These are phyloP conservation scores for Cicer cuneatum DNA, from an alignment of 306 rosid genomes.

Conservation along the genomic window DNA sequence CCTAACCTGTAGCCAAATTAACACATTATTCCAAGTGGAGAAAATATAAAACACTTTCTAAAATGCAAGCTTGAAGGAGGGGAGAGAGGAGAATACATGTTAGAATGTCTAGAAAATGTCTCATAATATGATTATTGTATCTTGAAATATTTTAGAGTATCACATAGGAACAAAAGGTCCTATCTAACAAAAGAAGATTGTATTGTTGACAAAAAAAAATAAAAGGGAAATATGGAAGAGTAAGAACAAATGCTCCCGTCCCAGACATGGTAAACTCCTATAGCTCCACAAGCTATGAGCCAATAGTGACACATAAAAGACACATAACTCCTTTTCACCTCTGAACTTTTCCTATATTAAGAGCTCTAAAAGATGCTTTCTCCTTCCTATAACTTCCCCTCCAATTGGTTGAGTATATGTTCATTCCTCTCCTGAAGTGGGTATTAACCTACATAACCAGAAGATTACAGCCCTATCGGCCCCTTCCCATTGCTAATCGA, in stretches of 20 bases:
- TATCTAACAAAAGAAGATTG: not conserved
- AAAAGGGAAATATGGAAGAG: not conserved
- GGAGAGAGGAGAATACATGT: not conserved
- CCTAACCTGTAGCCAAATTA: constrained; percentile 56
- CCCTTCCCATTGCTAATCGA: not conserved
- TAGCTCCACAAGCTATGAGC: not conserved
- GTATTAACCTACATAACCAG: not conserved
- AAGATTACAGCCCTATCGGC: not conserved
- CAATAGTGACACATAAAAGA: not conserved
- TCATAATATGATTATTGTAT: not conserved
- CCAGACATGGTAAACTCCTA: not conserved
- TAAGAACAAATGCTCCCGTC: not conserved
- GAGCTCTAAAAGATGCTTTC: not conserved
- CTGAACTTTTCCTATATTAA: not conserved
- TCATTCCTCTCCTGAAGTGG: not conserved
- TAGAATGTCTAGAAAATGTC: constrained; percentile 22
- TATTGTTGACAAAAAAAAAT: not conserved
- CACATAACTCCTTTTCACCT: not conserved
- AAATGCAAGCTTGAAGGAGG: constrained; percentile 21
- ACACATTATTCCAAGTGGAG: constrained; percentile 27
- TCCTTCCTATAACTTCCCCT: not conserved
- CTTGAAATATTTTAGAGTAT: not conserved
- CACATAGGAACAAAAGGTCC: not conserved
- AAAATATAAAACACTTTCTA: constrained; percentile 12
- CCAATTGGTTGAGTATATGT: not conserved